phyloP scores from a whole-genome alignment of 1,139 yeast genomes.

The Kodamaea ohmeri region DNA sequence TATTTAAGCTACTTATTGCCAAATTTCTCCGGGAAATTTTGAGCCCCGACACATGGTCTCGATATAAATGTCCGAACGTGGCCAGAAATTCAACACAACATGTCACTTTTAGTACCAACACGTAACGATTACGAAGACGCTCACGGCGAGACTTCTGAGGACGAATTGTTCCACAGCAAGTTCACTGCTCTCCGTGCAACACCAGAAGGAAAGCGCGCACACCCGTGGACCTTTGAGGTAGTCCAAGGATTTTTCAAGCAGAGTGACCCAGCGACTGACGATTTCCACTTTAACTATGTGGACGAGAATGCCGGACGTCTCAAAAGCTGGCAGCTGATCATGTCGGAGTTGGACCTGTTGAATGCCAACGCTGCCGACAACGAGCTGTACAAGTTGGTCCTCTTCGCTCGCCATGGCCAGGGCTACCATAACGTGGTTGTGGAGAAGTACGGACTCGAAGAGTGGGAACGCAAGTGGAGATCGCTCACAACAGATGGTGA shows the following conservation, averaged over 20 bases:
- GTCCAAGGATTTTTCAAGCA: constrained; percentile 41
- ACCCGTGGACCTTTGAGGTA: constrained; percentile 36
- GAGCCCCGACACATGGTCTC: not conserved
- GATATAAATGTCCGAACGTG: constrained; percentile 1
- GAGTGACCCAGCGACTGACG: constrained; percentile 36
- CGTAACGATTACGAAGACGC: constrained; percentile 23
- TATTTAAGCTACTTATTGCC: too few relatives aligned
- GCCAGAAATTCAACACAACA: constrained; percentile 6
- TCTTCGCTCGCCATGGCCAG: constrained; percentile 47
- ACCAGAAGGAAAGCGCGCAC: constrained; percentile 12
- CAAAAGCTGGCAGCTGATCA: constrained; percentile 32
- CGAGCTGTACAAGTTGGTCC: constrained; percentile 36
- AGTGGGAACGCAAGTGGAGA: constrained; percentile 44
- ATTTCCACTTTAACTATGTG: constrained; percentile 35
- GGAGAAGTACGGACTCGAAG: constrained; percentile 38
- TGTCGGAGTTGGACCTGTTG: constrained; percentile 25
- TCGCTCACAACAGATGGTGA: constrained; percentile 41
- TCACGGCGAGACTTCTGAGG: constrained; percentile 20
- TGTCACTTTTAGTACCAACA: constrained; percentile 23
- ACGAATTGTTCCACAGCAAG: constrained; percentile 12
- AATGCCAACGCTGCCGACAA: constrained; percentile 26
- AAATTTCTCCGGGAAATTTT: not conserved
- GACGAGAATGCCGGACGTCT: constrained; percentile 38
- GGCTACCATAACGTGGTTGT: constrained; percentile 46
- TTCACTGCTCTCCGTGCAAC: constrained; percentile 9